Base-by-base conservation (phyloP, 805 yeast genomes). In the Sungouiozyma intestinalis region DNA sequence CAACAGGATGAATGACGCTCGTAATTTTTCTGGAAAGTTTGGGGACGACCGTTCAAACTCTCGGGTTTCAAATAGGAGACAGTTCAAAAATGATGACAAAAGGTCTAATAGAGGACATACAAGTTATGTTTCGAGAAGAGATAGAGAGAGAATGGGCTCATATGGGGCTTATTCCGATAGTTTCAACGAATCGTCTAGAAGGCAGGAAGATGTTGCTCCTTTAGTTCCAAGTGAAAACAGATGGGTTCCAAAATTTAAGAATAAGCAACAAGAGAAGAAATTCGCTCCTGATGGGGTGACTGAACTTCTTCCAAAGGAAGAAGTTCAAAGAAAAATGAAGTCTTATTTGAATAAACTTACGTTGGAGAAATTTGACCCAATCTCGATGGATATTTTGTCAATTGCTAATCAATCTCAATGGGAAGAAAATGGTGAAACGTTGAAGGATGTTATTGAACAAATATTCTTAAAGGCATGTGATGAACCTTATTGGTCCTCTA, bases 401-500 rank as follows among this genome's bases (percentile, higher is more conserved):
- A 72, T 92, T 57, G 88, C 94, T 35, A 73, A 79, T 47, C 97
- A 88, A 69, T 80, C 96, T 15, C 73, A 75, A 66, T 80, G 81
- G 77, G 97, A 92, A 66, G 78, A 72, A 17, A 85, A 87, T 55
- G 90, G 90, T 40, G 74, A 75, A 51, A 79, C 97, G 8, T 69
- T 90, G 49, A 82, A 81, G 55, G 77, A 76, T 55, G 85, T 88
- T 40, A 77, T 92, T 45, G 85, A 83, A 51, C 73, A 84, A 46
- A 83, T 94, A 1, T 90, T 90, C 66, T 90, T 87, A 47, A 92
- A 92, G 68, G 97, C 98, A 15, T 80, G 88, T 62, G 99, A 92
- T 64, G 99, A 92, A 69, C 94, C 97, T 38, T 92, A 87, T 65
- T 92, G 97, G 97, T 85, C 96, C 27, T 76, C 81, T 36, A 86